A percentile compares a stretch with the other conserved stretches of the same genome.
Evolutionary conservation across 768 basidiomycete genomes (phyloP).

Genomic region (Pulveroboletus sp.): DNA sequence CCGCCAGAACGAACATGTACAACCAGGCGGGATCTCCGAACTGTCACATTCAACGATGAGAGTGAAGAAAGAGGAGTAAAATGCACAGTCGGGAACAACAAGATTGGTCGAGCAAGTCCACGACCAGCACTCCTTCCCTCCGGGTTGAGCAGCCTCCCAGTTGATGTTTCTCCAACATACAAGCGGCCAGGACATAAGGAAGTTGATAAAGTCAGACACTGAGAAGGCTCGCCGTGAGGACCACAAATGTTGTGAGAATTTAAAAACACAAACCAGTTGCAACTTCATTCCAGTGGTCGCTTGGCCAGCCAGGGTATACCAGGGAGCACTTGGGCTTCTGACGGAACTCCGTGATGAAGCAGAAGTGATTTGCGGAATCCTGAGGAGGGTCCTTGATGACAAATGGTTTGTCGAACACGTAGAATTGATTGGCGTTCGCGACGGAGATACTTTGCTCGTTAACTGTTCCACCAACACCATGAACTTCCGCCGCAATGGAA

Average conservation of each 20-base stretch:
- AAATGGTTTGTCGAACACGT: constrained; percentile 3
- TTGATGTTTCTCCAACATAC: constrained; percentile 1
- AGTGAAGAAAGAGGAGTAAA: too few relatives aligned
- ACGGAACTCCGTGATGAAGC: constrained; percentile 1
- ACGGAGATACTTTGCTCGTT: constrained; percentile 3
- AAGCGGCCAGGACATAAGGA: not conserved
- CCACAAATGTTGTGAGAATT: not conserved
- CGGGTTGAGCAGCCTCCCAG: not conserved
- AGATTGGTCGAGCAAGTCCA: not conserved
- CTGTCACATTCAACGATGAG: too few relatives aligned
- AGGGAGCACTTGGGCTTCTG: constrained; percentile 6
- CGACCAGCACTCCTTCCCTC: not conserved
- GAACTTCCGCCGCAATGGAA: not conserved
- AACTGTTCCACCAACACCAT: not conserved
- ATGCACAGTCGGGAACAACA: not conserved
- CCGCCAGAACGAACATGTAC: too few relatives aligned
- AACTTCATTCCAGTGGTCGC: not conserved
- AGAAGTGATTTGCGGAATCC: not conserved
- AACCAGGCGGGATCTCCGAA: too few relatives aligned
- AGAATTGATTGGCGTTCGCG: not conserved
- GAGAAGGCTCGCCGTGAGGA: not conserved
- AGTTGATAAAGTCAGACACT: not conserved
- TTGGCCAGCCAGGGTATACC: constrained; percentile 2
- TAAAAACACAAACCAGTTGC: not conserved
- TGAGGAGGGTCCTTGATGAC: not conserved